Evolutionary conservation across 2,329 filamentous ascomycete species (phyloP), one percentile per base, ranked within the genome.

Genomic region (Corniculantispora saksenae): DNA sequence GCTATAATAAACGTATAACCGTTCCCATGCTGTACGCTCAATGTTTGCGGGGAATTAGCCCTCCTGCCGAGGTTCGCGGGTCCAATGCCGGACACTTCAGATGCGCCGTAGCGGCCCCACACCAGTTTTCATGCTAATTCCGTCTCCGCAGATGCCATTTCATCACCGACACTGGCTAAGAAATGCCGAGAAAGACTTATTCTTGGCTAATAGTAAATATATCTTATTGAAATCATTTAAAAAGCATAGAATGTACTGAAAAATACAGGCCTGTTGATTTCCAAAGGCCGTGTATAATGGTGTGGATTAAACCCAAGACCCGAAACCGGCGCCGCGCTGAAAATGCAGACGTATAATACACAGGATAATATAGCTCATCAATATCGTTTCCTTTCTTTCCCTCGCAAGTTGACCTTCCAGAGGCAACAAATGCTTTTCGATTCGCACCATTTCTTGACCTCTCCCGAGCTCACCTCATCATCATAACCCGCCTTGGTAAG

Each of bases 361-460:
- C 23, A 57, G 4, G 21, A 29, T 9, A n/a, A 15, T 25, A 53
- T 58, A 32, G 25, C 40, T 57, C 12, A 55, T 76, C 62, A 76
- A 66, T 74, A 79, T 35, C 84, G 75, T 73, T 86, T 88, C 70
- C 86, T 80, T 72, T 84, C 82, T 70, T 80, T 82, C 8, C 85
- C 85, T 0, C 77, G 76, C 40, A 80, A 48, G 65, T 78, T 87
- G 68, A 86, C 84, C 70, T 83, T 89, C 88, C 88, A 92, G 38
- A 93, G 81, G 76, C 93, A 97, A 72, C 93, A 96, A 12, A 98
- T 83, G 54, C 94, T 93, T 75, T 90, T 91, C 48, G 87, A 88
- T 77, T 97, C 92, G 73, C 94, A 97, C 94, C 94, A 98, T 71
- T 85, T 87, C 82, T 95, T 93, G 21, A 96, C 90, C 73, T 91